Conservation (phyloP, 495 filamentous ascomycete genomes). For the Lasiosphaeria miniovina region DNA sequence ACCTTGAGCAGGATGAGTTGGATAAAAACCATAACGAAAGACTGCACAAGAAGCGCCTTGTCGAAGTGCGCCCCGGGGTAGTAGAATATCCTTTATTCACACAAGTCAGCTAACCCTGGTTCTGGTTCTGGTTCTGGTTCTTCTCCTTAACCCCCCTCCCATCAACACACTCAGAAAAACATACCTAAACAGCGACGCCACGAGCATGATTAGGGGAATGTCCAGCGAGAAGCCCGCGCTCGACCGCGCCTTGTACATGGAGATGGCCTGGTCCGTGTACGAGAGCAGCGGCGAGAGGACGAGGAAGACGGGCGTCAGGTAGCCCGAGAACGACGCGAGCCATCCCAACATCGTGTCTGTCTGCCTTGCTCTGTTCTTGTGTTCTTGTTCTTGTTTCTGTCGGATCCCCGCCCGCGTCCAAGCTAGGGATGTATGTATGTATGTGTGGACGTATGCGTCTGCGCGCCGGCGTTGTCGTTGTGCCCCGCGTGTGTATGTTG, state of each 20-base stretch:
- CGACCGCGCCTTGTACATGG: slow-evolving; percentile 75
- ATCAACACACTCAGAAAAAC: slow-evolving; percentile 18
- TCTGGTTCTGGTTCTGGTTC: neutral
- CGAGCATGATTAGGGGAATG: slow-evolving; percentile 96
- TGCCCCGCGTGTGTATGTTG: no score
- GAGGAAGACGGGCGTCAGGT: slow-evolving; percentile 59
- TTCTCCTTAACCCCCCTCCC: no score
- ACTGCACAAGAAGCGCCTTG: slow-evolving; percentile 74
- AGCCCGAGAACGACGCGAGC: slow-evolving; percentile 43
- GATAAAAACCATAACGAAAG: slow-evolving; percentile 79
- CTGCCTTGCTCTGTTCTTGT: no score
- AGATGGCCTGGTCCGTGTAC: slow-evolving; percentile 88
- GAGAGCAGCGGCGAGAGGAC: slow-evolving; percentile 80
- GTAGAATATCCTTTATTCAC: slow-evolving; percentile 71
- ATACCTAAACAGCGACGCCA: slow-evolving; percentile 86
- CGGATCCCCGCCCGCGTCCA: no score
- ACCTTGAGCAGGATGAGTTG: slow-evolving; percentile 84
- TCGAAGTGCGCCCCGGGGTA: slow-evolving; percentile 89
- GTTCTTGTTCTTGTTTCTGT: no score
- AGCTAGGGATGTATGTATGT: no score
- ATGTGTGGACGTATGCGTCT: no score
- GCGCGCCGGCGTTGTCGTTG: no score
- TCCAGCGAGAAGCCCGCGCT: slow-evolving; percentile 85
- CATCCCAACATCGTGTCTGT: slow-evolving; percentile 32
- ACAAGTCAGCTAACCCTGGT: slow-evolving; percentile 15